Percentiles rank a stretch among this genome's conserved stretches.
These are phyloP conservation scores for Rosa hybrid DNA, from an alignment of 331 rosid species.

Conservation along the genomic window DNA sequence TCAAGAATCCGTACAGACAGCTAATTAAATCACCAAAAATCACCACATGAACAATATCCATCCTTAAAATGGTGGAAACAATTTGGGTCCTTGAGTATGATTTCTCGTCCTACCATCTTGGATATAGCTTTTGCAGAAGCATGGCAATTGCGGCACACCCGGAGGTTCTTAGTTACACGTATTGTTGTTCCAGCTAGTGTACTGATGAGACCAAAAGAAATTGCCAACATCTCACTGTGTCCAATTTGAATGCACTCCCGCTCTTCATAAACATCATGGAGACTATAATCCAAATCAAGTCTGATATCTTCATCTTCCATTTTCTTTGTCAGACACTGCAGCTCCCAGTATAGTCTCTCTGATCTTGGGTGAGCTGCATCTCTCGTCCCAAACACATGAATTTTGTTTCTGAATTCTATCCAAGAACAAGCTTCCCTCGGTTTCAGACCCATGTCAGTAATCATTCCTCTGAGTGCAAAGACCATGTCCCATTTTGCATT, in stretches of 20 bases:
- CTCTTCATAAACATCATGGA: slow-evolving; percentile 73
- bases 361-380: slow-evolving; percentile 71
- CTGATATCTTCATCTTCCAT: slow-evolving; percentile 46
- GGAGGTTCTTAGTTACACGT: slow-evolving; percentile 53
- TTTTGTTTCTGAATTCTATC: slow-evolving; percentile 59
- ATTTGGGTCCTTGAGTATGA: slow-evolving; percentile 64
- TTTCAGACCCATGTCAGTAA: slow-evolving; percentile 63
- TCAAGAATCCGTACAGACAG: background rate
- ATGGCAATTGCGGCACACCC: slow-evolving; percentile 58
- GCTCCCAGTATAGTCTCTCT: slow-evolving; percentile 46
- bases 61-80: slow-evolving; percentile 64
- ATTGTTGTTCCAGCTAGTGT: slow-evolving; percentile 46
- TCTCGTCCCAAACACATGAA: slow-evolving; percentile 73
- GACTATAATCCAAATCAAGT: slow-evolving; percentile 45
- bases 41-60: slow-evolving; percentile 57
- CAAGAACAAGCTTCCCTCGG: slow-evolving; percentile 60
- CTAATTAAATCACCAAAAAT: slow-evolving; percentile 38
- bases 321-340: slow-evolving; percentile 52
- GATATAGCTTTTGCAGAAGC: slow-evolving; percentile 57
- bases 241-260: slow-evolving; percentile 59
- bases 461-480: slow-evolving; percentile 33
- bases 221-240: slow-evolving; percentile 69
- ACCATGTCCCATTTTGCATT: slow-evolving; percentile 47
- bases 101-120: slow-evolving; percentile 45
- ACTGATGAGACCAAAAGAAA: slow-evolving; percentile 68